These are phyloP conservation scores for Quercus agrifolia DNA, from an alignment of 306 rosid genomes.

Conservation along the genomic window DNA sequence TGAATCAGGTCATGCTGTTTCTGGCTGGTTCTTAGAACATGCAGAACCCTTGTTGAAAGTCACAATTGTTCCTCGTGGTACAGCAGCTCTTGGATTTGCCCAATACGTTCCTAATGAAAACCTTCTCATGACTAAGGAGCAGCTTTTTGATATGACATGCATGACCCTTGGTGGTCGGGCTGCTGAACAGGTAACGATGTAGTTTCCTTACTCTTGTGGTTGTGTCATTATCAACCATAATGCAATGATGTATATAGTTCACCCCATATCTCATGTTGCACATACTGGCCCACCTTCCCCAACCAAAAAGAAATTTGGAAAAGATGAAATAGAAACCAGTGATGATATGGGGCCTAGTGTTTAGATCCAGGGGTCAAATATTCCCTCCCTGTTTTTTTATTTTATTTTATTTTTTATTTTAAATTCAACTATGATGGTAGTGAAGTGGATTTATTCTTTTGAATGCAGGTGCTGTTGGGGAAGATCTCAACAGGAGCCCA, in stretches of 20 bases:
- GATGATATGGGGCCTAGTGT: too few relatives aligned
- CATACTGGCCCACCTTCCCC: background rate
- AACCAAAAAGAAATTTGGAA: background rate
- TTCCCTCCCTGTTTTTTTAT: too few relatives aligned
- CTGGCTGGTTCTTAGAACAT: slow-evolving; percentile 92
- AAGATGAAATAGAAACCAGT: background rate
- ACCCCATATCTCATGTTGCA: background rate
- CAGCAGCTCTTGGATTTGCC: slow-evolving; percentile 96
- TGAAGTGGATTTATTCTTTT: slow-evolving; percentile 1
- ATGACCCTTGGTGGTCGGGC: slow-evolving; percentile 99
- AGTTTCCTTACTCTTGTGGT: background rate
- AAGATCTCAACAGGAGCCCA: slow-evolving; percentile 92
- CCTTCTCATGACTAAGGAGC: slow-evolving; percentile 94
- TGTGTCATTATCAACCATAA: background rate
- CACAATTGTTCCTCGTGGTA: slow-evolving; percentile 94
- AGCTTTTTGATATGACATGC: slow-evolving; percentile 91
- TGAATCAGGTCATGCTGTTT: slow-evolving; percentile 96
- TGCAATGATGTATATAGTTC: background rate
- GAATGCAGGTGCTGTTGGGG: slow-evolving; percentile 68
- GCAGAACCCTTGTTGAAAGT: slow-evolving; percentile 89
- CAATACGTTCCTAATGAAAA: slow-evolving; percentile 93
- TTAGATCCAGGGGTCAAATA: too few relatives aligned
- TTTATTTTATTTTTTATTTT: too few relatives aligned
- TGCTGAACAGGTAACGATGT: slow-evolving; percentile 72
- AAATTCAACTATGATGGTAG: background rate